Base-by-base conservation (phyloP, 73 alveolate genomes). In the Paramecium pentaurelia region DNA sequence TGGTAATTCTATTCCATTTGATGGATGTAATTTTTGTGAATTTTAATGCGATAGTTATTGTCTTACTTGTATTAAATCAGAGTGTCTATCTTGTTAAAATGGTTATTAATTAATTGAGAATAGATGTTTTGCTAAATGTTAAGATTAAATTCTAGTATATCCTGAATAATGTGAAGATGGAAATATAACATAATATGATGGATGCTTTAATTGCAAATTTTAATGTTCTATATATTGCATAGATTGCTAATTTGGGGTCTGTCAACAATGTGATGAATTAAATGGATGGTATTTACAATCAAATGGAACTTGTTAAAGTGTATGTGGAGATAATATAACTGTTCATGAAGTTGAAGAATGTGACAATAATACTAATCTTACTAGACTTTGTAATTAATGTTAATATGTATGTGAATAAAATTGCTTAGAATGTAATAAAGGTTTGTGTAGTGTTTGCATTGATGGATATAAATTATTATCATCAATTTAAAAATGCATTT, bases 261-360 rank as follows among this genome's bases (percentile, higher is more conserved):
- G 70, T 54, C 20, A 54, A 54, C 5, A 54, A 54, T 54, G 70
- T 54, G 20, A 54, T 54, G 70, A 54, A 54, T 54, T 2, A 12
- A 64, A 3, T 8, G 84, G 84, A 3, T 64, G 47, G 42, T 64
- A 64, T 18, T 27, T 64, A 8, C 12, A 54, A 54, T n/a, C 18
- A 3, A 16, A 54, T 54, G 70, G 70, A 4, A 9, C 36, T 4
- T 86, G 93, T 68, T 11, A 28, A 28, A 20, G 86, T 9, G 14
- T 92, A 12, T 92, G 95, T 86, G 95, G 95, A 9, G 92, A 92
- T 11, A 36, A 28, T 12, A 64, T 64, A 25, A 9, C 28, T 2
- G 42, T 32, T 11, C 47, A 16, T 25, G 22, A 64, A 28, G 10
- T 3, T 9, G 87, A 73, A 40, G 60, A 73, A n/a, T 73, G 87